Percentiles rank a stretch among this genome's conserved stretches.
phyloP scores from a whole-genome alignment of 257 asterid species.

The Lycium barbarum region DNA sequence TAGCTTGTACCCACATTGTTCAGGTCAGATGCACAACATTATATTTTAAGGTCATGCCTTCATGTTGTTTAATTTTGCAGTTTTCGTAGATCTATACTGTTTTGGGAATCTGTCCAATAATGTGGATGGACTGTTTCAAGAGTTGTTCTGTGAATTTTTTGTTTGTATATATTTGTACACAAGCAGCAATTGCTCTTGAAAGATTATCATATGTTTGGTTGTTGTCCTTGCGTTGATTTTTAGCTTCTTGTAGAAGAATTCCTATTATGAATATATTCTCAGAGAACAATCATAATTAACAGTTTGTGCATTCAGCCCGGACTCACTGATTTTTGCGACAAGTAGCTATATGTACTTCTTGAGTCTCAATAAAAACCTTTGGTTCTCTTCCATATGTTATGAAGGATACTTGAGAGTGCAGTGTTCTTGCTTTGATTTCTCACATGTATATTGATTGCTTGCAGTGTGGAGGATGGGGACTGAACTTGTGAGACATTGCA shows the following conservation, averaged over 20 bases:
- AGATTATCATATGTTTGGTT: slow-evolving; percentile 8
- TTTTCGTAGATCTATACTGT: neutral
- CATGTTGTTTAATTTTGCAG: neutral
- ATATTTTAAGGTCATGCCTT: neutral
- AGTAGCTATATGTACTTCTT: slow-evolving; percentile 12
- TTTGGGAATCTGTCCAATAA: neutral
- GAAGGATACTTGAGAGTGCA: neutral
- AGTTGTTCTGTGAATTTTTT: neutral
- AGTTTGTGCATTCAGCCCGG: slow-evolving; percentile 16
- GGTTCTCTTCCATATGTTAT: neutral
- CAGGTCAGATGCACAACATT: neutral
- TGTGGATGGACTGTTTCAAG: neutral
- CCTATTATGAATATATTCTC: neutral
- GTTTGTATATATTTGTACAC: neutral
- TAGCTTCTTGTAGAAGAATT: neutral
- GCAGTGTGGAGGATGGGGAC: slow-evolving; percentile 70
- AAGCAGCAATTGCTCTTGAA: neutral
- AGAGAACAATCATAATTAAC: neutral
- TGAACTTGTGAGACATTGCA: slow-evolving; percentile 69
- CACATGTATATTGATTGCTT: slow-evolving; percentile 22
- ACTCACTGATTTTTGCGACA: neutral
- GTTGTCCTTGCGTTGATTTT: slow-evolving; percentile 15
- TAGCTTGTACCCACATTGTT: slow-evolving; percentile 3
- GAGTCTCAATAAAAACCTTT: slow-evolving; percentile 19
- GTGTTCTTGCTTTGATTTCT: slow-evolving; percentile 30